Conservation (phyloP, 2,329 filamentous ascomycete genomes). For the Stemphylium beticola region DNA sequence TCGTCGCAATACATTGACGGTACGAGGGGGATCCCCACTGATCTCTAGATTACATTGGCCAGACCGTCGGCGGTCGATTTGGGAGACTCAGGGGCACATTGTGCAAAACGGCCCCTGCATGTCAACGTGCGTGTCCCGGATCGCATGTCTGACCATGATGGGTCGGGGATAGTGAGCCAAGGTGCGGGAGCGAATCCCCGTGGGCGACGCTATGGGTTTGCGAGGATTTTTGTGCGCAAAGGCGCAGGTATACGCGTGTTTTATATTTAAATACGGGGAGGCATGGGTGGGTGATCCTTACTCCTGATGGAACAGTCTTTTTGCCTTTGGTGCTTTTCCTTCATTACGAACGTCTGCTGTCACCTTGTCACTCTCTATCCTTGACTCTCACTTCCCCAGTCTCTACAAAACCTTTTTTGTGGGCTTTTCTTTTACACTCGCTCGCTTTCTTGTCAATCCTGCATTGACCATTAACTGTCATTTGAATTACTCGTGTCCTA, state of each 20-base stretch:
- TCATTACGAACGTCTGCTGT: slow-evolving; percentile 4
- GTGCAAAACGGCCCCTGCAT: slow-evolving; percentile 27
- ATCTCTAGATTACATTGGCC: slow-evolving; percentile 26
- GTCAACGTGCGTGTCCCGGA: slow-evolving; percentile 13
- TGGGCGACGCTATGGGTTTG: slow-evolving; percentile 22
- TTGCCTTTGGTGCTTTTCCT: background rate
- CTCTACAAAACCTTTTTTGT: slow-evolving; percentile 4
- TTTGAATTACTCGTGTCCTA: background rate
- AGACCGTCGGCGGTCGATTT: slow-evolving; percentile 20
- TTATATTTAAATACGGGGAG: slow-evolving; percentile 21
- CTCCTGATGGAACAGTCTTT: background rate
- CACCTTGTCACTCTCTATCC: background rate
- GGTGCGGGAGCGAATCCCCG: slow-evolving; percentile 23
- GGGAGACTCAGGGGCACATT: slow-evolving; percentile 31
- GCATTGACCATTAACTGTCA: slow-evolving; percentile 9
- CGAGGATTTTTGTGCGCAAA: slow-evolving; percentile 25
- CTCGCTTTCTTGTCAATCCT: background rate
- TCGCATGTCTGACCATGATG: slow-evolving; percentile 19
- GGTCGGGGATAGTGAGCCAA: background rate
- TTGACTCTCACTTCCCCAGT: background rate
- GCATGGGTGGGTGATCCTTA: slow-evolving; percentile 13
- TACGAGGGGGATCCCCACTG: slow-evolving; percentile 22
- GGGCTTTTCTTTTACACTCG: background rate
- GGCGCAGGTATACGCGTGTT: slow-evolving; percentile 17
- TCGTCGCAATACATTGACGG: slow-evolving; percentile 11